phyloP scores from a whole-genome alignment of 2,329 filamentous ascomycete species.

The Colletotrichum musae region DNA sequence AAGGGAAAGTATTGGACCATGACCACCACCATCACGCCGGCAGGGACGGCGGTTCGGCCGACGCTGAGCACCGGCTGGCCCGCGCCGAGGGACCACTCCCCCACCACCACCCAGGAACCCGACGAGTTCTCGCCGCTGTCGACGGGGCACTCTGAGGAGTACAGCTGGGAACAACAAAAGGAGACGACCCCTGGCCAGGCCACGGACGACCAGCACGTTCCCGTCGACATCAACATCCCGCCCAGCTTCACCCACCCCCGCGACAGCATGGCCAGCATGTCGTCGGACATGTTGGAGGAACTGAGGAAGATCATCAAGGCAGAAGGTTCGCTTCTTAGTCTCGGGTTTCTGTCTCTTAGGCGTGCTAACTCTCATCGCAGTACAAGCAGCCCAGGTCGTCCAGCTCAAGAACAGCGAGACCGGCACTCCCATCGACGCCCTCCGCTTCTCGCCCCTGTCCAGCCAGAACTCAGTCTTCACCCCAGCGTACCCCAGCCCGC shows the following conservation, averaged over 20 bases:
- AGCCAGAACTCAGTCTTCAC: slow-evolving; percentile 25
- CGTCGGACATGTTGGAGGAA: slow-evolving; percentile 42
- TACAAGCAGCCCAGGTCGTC: slow-evolving; percentile 22
- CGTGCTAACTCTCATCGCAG: slow-evolving; percentile 11
- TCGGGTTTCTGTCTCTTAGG: no score
- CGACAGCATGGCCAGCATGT: slow-evolving; percentile 28
- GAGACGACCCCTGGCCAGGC: slow-evolving; percentile 1
- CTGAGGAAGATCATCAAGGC: slow-evolving; percentile 45
- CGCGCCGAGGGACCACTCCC: not conserved
- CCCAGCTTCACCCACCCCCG: slow-evolving; percentile 16
- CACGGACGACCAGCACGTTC: not conserved
- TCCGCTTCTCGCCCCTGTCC: slow-evolving; percentile 3
- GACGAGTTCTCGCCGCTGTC: slow-evolving; percentile 24
- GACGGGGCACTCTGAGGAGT: not conserved
- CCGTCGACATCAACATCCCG: slow-evolving; percentile 7
- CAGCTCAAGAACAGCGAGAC: slow-evolving; percentile 30
- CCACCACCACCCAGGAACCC: not conserved
- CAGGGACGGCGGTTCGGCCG: slow-evolving; percentile 18
- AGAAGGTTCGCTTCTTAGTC: slow-evolving; percentile 32
- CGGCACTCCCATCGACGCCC: slow-evolving; percentile 8
- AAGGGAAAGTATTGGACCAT: not conserved
- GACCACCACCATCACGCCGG: slow-evolving; percentile 12
- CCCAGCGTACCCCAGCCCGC: slow-evolving; percentile 25
- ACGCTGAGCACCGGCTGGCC: slow-evolving; percentile 27
- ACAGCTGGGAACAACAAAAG: slow-evolving; percentile 27